Evolutionary conservation across 164 flowering plant species (phyloP).

Genomic region (Saururus chinensis): DNA sequence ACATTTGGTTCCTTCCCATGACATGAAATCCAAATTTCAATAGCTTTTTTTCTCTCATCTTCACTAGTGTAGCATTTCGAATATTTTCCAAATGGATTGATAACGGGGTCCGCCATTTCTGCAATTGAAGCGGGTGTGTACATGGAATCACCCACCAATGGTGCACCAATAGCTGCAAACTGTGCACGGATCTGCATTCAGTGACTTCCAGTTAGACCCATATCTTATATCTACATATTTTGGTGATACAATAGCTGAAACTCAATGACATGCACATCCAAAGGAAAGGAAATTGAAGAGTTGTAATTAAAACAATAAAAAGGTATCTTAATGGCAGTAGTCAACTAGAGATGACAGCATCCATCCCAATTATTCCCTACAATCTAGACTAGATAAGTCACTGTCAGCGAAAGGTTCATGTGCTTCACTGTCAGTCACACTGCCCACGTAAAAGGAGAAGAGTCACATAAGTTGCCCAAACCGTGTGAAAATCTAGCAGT

Average conservation of each 20-base stretch:
- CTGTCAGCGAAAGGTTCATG: too few relatives aligned
- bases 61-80: slow-evolving; percentile 25
- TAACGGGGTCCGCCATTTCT: slow-evolving; percentile 43
- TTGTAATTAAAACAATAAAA: background rate
- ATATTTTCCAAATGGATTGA: slow-evolving; percentile 57
- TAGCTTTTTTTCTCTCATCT: slow-evolving; percentile 30
- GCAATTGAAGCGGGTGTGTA: slow-evolving; percentile 83
- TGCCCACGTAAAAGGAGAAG: too few relatives aligned
- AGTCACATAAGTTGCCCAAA: too few relatives aligned
- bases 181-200: slow-evolving; percentile 81
- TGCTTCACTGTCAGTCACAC: too few relatives aligned
- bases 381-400: too few relatives aligned
- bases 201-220: background rate
- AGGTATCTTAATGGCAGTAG: too few relatives aligned
- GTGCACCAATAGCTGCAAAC: slow-evolving; percentile 83
- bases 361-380: too few relatives aligned
- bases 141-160: slow-evolving; percentile 90
- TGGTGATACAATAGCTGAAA: too few relatives aligned
- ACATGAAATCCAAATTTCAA: slow-evolving; percentile 52
- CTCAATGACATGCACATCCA: background rate
- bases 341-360: too few relatives aligned
- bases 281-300: background rate
- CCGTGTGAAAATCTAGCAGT: too few relatives aligned
- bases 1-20: slow-evolving; percentile 89
- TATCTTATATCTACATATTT: too few relatives aligned